A percentile compares a stretch with the other conserved stretches of the same genome.
These are phyloP conservation scores for Simmondsia chinensis DNA, from an alignment of 148 eudicot species.

Conservation along the genomic window DNA sequence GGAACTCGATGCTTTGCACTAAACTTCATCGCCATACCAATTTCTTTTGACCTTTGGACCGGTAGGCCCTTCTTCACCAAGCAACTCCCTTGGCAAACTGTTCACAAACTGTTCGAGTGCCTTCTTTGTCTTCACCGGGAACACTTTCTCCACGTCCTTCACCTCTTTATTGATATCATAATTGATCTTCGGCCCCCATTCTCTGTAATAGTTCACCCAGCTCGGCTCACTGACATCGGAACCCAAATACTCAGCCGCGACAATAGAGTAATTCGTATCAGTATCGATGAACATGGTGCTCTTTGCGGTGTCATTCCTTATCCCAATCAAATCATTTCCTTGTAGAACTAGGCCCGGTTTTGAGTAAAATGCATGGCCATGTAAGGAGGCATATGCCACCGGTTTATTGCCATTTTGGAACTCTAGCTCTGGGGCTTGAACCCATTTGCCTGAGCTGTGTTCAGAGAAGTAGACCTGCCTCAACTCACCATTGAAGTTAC, in stretches of 20 bases:
- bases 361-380: conserved; percentile 30
- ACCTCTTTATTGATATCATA: conserved; percentile 22
- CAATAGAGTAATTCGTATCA: conserved; percentile 7
- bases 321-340: conserved; percentile 17
- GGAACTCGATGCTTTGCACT: no score
- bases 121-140: conserved; percentile 19
- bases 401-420: conserved; percentile 18
- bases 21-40: conserved; percentile 34
- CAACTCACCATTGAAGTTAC: conserved; percentile 29
- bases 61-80: conserved; percentile 35
- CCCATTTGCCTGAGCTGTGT: conserved; percentile 33
- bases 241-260: conserved; percentile 27
- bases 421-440: conserved; percentile 17
- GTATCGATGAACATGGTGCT: conserved; percentile 17
- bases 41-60: conserved; percentile 28
- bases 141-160: conserved; percentile 13
- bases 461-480: conserved; percentile 23
- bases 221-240: conserved; percentile 11
- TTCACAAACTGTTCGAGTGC: conserved; percentile 12
- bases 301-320: conserved; percentile 21
- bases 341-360: conserved; percentile 18
- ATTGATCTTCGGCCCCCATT: conserved; percentile 32
- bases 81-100: conserved; percentile 25
- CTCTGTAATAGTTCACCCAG: conserved; percentile 26
- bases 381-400: conserved; percentile 24